Conservation (phyloP, 495 filamentous ascomycete genomes). For the Xanthoparmelia taractica region DNA sequence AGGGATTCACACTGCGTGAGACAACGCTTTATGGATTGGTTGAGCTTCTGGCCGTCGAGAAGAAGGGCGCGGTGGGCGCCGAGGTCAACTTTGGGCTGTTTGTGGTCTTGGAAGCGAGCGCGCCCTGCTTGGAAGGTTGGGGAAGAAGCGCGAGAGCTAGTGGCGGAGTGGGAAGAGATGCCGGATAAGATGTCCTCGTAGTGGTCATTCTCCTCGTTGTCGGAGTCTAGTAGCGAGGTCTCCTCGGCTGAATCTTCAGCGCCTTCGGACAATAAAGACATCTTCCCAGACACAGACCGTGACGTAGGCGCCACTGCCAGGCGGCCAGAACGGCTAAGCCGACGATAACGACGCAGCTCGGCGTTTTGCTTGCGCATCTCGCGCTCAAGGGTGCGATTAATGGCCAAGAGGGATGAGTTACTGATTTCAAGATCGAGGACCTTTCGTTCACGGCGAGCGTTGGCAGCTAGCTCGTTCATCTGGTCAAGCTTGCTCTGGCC, state of each 20-base stretch:
- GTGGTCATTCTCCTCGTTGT: conserved; percentile 33
- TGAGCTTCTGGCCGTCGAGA: conserved; percentile 83
- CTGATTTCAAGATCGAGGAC: conserved; percentile 97
- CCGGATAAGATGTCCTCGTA: conserved; percentile 39
- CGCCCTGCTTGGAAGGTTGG: conserved; percentile 37
- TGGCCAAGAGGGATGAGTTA: conserved; percentile 92
- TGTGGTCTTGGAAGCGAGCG: conserved; percentile 55
- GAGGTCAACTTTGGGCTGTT: conserved; percentile 71
- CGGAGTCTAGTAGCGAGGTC: conserved; percentile 31
- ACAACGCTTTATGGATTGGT: conserved; percentile 84
- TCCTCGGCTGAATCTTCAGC: conserved; percentile 30
- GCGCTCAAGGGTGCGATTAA: conserved; percentile 86
- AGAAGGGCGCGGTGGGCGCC: conserved; percentile 82
- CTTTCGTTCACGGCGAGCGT: conserved; percentile 85
- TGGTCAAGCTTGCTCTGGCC: conserved; percentile 37
- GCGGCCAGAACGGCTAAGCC: conserved; percentile 68
- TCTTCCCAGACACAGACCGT: conserved; percentile 37
- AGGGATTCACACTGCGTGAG: conserved; percentile 79
- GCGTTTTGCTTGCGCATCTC: conserved; percentile 86
- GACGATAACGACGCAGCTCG: conserved; percentile 75
- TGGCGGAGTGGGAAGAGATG: conserved; percentile 24
- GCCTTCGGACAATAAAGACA: conserved; percentile 31
- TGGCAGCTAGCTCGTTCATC: conserved; percentile 62
- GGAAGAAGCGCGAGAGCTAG: conserved; percentile 29
- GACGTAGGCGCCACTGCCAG: conserved; percentile 49